These are phyloP conservation scores for Macaranga tanarius DNA, from an alignment of 441 rosid genomes.

Conservation along the genomic window DNA sequence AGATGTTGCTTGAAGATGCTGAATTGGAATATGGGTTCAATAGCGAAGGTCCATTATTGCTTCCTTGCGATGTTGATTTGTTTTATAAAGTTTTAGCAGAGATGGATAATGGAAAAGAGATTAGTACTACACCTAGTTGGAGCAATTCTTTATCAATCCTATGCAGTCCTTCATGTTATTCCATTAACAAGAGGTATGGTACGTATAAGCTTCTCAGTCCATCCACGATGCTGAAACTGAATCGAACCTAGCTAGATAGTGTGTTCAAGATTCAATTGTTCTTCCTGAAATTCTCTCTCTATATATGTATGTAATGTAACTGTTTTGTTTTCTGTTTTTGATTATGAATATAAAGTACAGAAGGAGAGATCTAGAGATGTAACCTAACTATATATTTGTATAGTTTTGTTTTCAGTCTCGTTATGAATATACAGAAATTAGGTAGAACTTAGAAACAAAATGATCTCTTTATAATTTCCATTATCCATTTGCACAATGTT, in stretches of 20 bases:
- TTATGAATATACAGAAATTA: too few relatives aligned
- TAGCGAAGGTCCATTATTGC: constrained; percentile 54
- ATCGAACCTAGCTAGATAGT: background rate
- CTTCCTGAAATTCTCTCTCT: background rate
- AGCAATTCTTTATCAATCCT: constrained; percentile 25
- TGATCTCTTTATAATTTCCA: too few relatives aligned
- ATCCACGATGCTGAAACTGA: constrained; percentile 40
- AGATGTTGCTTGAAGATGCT: constrained; percentile 57
- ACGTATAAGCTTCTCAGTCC: constrained; percentile 43
- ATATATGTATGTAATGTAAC: background rate
- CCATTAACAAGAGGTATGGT: constrained; percentile 22
- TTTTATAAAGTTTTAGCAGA: constrained; percentile 46
- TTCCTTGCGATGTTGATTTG: constrained; percentile 56
- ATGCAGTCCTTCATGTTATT: constrained; percentile 32
- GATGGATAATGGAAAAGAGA: constrained; percentile 28
- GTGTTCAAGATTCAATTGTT: background rate
- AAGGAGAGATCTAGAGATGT: too few relatives aligned
- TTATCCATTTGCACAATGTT: too few relatives aligned
- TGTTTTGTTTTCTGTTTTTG: background rate
- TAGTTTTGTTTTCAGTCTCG: too few relatives aligned
- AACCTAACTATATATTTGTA: too few relatives aligned
- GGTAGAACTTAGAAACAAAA: too few relatives aligned
- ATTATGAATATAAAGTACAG: background rate
- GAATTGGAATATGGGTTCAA: constrained; percentile 58
- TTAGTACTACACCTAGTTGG: constrained; percentile 3